These are phyloP conservation scores for Solanum arcanum DNA, from an alignment of 257 asterid species.

Conservation along the genomic window DNA sequence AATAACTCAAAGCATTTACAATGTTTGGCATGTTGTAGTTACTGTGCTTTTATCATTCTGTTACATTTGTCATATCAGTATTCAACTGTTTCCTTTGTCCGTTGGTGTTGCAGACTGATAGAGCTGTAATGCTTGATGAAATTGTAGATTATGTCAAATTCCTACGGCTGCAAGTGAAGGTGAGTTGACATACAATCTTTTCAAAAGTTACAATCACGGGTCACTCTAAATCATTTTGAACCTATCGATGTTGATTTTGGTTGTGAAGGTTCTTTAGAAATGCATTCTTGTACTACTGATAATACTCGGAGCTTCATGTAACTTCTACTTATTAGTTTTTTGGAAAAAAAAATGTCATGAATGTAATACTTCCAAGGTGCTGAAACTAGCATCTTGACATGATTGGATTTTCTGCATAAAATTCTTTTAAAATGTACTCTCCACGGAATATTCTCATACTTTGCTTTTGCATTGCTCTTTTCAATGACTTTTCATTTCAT, in stretches of 20 bases:
- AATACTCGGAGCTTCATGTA: not conserved
- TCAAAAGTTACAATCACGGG: not conserved
- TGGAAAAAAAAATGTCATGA: not conserved
- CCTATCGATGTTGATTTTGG: not conserved
- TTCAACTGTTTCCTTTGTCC: not conserved
- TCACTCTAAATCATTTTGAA: not conserved
- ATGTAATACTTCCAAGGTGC: not conserved
- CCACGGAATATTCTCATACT: not conserved
- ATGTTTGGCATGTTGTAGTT: not conserved
- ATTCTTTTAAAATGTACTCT: not conserved
- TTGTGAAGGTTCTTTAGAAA: not conserved
- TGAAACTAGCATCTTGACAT: not conserved
- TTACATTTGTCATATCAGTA: not conserved
- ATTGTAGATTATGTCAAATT: slow-evolving; percentile 94
- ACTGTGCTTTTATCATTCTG: not conserved
- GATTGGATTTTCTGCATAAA: not conserved
- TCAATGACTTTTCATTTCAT: not conserved
- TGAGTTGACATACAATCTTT: slow-evolving; percentile 2
- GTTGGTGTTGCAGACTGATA: slow-evolving; percentile 60
- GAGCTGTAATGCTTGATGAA: slow-evolving; percentile 98
- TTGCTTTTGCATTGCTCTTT: not conserved
- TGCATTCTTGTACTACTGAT: not conserved
- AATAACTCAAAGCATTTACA: not conserved
- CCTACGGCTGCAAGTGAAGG: slow-evolving; percentile 97
- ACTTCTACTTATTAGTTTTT: not conserved